Evolutionary conservation across 2,329 filamentous ascomycete species (phyloP), one percentile per base, ranked within the genome.

Genomic region (Xylogone sp.): DNA sequence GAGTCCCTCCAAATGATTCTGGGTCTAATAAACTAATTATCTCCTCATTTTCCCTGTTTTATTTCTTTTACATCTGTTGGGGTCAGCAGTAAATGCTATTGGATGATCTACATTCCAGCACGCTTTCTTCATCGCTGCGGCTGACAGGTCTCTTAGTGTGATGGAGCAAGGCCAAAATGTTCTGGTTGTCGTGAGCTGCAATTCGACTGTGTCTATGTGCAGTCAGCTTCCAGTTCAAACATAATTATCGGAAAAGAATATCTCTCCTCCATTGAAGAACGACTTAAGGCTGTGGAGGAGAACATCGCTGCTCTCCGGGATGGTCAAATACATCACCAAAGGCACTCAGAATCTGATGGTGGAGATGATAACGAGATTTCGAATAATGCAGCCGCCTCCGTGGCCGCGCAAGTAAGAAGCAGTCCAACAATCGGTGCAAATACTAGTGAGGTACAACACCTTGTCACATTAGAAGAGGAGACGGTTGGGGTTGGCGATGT

Each of bases 131-230:
- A 27, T 27, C 24, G 24, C 10, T 6, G 24, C 24, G 6, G 24
- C 48, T 46, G 13, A 51, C 34, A 39, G 18, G 22, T 46, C 62
- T 61, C 21, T 10, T 55, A 73, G 64, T 76, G 74, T 49, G 71
- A 76, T 61, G 72, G 73, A 10, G 56, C 55, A 10, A 65, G 69
- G 19, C 74, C 74, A 12, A 67, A 66, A 43, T 76, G 73, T 53
- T 68, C 68, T n/a, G 61, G 67, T 21, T 76, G 73, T 50, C 56
- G 53, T 16, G 67, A 71, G 29, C 62, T 74, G 24, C 69, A 67
- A 6, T 72, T 72, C 49, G 71, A 74, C 9, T 76, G 74, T 56
- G 58, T 67, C 27, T 76, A 76, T 59, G 64, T 66, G 5, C 62
- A 69, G 8, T 62, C 68, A 2, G 59, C 60, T 7, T 66, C 67